Conservation (phyloP, 2,329 filamentous ascomycete genomes). For the Pseudogymnoascus sp. region DNA sequence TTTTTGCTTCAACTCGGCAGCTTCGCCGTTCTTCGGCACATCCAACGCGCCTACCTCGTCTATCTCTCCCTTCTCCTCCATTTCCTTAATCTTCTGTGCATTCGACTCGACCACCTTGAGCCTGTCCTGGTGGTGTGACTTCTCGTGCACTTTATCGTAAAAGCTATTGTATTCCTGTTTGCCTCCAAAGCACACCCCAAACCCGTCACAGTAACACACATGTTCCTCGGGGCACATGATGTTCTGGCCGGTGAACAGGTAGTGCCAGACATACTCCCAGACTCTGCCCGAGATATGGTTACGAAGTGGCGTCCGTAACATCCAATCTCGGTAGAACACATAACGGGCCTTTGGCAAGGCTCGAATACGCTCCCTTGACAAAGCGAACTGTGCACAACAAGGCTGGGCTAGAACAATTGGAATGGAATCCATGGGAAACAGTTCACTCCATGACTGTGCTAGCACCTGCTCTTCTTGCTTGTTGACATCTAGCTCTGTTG, state of each 20-base stretch:
- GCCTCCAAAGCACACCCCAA: conserved; percentile 26
- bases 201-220: conserved; percentile 27
- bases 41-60: conserved; percentile 5
- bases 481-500: conserved; percentile 29
- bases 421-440: conserved; percentile 37
- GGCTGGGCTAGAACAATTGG: conserved; percentile 44
- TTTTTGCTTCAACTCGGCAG: conserved; percentile 7
- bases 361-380: conserved; percentile 43
- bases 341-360: conserved; percentile 44
- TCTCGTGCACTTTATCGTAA: conserved; percentile 14
- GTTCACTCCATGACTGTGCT: conserved; percentile 37
- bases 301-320: conserved; percentile 42
- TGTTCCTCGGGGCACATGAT: conserved; percentile 21
- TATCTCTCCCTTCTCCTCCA: conserved; percentile 9
- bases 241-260: conserved; percentile 20
- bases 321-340: conserved; percentile 47
- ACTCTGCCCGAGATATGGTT: conserved; percentile 50
- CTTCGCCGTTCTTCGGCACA: background rate
- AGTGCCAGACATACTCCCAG: conserved; percentile 58
- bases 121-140: background rate
- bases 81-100: conserved; percentile 13
- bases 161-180: conserved; percentile 20
- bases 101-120: conserved; percentile 9
- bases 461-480: conserved; percentile 40
- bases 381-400: conserved; percentile 58